Base-by-base conservation (phyloP, 495 filamentous ascomycete genomes). In the Astrocystis sublimbata region DNA sequence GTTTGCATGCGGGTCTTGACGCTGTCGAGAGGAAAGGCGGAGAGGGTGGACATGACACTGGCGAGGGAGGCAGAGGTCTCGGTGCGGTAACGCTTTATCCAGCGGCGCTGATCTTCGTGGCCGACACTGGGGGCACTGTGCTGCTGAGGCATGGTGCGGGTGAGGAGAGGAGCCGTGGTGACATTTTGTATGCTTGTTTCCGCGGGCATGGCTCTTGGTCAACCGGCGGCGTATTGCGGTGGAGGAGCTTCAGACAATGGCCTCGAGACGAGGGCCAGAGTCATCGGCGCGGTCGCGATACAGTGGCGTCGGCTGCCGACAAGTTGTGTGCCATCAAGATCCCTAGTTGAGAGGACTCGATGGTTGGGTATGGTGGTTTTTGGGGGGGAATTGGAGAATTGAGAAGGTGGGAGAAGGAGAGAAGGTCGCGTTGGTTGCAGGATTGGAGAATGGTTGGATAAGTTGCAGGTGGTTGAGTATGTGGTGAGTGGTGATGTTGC, bases 1-100 rank as follows among this genome's bases (percentile, higher is more conserved):
- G 88, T 91, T 79, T 93, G 90, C 86, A 93, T 90, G 58, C 90
- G 88, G 33, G 89, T 91, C 75, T 93, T 93, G 65, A 92, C 86
- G 50, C 89, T 92, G 73, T 93, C 90, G 54, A 93, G 79, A 28
- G 90, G 90, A 71, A 91, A 93, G 21, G 90, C 86, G 62, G 82
- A 77, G 69, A 90, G 78, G 7, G 89, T 92, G 21, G 88, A 90
- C 41, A 92, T 71, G 49, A 92, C 78, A 74, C 88, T 92, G 66
- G 86, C 88, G 10, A 85, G 74, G 65, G 87, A 88, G 13, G 91
- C 89, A 45, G 90, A 87, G 38, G 92, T 85, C 76, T 92, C 88
- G n/a, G 89, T 91, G 43, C 89, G 83, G 73, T 93, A 91, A 63
- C 80, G 79, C 73, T 91, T 92, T 62, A 88, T 74, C 77, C 86